Evolutionary conservation across 148 eudicot species (phyloP), one percentile per base, ranked within the genome.

Genomic region (Vaccinium darrowii): DNA sequence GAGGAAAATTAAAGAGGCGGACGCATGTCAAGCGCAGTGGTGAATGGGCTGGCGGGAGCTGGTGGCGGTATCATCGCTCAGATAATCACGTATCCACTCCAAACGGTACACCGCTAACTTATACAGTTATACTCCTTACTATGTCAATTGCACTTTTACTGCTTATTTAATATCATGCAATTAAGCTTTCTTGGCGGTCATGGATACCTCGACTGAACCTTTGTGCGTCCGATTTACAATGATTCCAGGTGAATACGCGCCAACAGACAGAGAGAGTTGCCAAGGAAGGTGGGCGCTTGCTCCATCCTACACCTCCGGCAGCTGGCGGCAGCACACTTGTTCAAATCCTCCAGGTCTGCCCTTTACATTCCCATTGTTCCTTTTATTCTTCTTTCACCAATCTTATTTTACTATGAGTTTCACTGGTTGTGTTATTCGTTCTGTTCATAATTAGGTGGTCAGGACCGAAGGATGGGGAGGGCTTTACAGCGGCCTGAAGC

Each of bases 401-500:
- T 18, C 65, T 62, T 60, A 27, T 50, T 13, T 56, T 72, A 4
- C 10, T 27, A 6, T 7, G 36, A 53, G 18, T 74, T 39, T 56
- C 63, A 30, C 43, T 16, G 14, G 19, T 43, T 39, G 30, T 72
- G 56, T 19, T 56, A 58, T 76, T 84, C 33, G 75, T 62, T 72
- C 74, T 76, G 39, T 69, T 27, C 39, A 27, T 27, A 11, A 83
- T 67, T 86, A 95, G 98, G 94, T 94, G 87, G 87, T 94, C 72
- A 92, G 85, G 85, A 88, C 65, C 54, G 98, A 95, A 90, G 98
- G 98, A 15, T 87, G 95, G 91, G 91, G 96, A 87, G 98, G 98
- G 84, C 93, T 95, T 18, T 95, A 94, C 89, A 95, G 96, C 81
- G 98, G 98, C n/a, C 91, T 95, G 87, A 95, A 93, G 90, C 98